Percentiles rank a stretch among this genome's conserved stretches.
Evolutionary conservation across 306 rosid species (phyloP).

Genomic region (Citrullus amarus): DNA sequence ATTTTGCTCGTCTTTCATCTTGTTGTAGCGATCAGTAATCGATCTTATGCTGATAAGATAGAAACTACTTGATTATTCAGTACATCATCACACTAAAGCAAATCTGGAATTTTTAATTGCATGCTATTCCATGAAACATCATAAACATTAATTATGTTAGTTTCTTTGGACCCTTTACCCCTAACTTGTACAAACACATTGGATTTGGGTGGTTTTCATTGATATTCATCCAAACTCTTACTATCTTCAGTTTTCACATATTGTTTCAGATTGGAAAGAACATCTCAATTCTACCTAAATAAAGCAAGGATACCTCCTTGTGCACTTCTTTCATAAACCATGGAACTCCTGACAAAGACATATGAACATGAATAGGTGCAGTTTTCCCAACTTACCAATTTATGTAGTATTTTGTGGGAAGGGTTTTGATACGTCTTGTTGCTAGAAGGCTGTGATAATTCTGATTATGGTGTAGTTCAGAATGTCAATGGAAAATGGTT

Average conservation of each 20-base stretch:
- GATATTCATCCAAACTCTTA: not conserved
- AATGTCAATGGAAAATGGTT: not conserved
- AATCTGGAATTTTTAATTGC: not conserved
- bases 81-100: not conserved
- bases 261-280: not conserved
- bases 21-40: slow-evolving; percentile 1
- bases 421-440: not conserved
- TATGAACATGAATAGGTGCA: not conserved
- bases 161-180: not conserved
- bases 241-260: not conserved
- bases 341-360: not conserved
- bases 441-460: not conserved
- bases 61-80: not conserved
- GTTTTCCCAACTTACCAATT: not conserved
- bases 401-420: not conserved
- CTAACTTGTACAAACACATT: not conserved
- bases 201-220: not conserved
- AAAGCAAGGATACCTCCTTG: not conserved
- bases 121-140: not conserved
- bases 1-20: slow-evolving; percentile 2
- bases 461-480: not conserved
- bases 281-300: not conserved
- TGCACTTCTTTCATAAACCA: not conserved
- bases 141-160: not conserved
- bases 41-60: slow-evolving; percentile 11